A percentile compares a stretch with the other conserved stretches of the same genome.
phyloP scores from a whole-genome alignment of 495 filamentous ascomycete genomes.

The Pyrenula aspistea region DNA sequence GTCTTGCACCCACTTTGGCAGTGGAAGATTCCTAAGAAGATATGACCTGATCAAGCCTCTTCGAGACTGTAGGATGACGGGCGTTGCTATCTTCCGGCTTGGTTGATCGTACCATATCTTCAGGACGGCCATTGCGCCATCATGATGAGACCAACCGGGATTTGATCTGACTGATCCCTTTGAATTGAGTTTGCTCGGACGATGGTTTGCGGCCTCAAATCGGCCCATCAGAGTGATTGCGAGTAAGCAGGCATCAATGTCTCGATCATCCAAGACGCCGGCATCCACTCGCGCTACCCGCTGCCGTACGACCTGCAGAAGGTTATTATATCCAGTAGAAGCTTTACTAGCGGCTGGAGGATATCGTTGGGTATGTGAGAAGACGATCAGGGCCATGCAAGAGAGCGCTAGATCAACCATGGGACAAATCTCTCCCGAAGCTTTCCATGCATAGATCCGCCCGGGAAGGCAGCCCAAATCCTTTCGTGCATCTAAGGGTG shows the following conservation, averaged over 20 bases:
- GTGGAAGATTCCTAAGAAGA: slow-evolving; percentile 7
- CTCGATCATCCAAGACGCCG: not conserved
- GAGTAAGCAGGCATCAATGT: slow-evolving; percentile 15
- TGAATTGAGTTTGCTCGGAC: not conserved
- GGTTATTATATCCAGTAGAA: slow-evolving; percentile 7
- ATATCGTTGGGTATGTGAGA: slow-evolving; percentile 10
- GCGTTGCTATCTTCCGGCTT: slow-evolving; percentile 1
- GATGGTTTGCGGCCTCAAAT: slow-evolving; percentile 11
- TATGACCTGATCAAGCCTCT: slow-evolving; percentile 10
- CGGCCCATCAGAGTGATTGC: slow-evolving; percentile 15
- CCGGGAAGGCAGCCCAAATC: not conserved
- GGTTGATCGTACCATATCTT: slow-evolving; percentile 11
- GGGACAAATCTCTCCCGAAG: slow-evolving; percentile 2
- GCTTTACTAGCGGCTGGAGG: slow-evolving; percentile 12
- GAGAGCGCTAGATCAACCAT: slow-evolving; percentile 16
- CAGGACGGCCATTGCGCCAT: slow-evolving; percentile 14
- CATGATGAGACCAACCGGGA: slow-evolving; percentile 10
- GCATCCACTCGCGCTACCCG: slow-evolving; percentile 3
- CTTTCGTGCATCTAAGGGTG: not conserved
- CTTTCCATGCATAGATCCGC: slow-evolving; percentile 1
- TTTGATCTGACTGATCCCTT: not conserved
- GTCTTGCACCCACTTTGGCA: slow-evolving; percentile 15
- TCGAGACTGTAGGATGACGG: slow-evolving; percentile 11
- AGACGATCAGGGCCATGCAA: slow-evolving; percentile 13
- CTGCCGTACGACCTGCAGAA: slow-evolving; percentile 4